A percentile compares a stretch with the other conserved stretches of the same genome.
These are phyloP conservation scores for Daldinia decipiens DNA, from an alignment of 495 filamentous ascomycete genomes.

Conservation along the genomic window DNA sequence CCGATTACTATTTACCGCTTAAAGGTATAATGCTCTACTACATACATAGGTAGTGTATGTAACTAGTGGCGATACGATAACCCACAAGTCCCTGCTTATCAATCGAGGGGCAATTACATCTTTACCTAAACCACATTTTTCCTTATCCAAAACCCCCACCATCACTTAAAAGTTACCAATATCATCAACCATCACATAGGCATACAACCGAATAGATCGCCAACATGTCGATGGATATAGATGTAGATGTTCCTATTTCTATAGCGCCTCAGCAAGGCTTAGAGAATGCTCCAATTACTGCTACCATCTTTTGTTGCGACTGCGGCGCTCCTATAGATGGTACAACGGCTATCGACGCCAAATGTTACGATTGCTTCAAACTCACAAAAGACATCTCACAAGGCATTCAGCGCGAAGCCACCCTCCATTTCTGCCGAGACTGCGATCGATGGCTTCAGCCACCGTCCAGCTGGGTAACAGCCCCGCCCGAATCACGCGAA, in stretches of 20 bases:
- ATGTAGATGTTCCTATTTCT: constrained; percentile 45
- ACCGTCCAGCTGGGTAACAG: constrained; percentile 83
- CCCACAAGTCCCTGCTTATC: constrained; percentile 38
- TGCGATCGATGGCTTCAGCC: constrained; percentile 95
- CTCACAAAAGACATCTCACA: constrained; percentile 92
- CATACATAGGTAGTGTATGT: too few species aligned
- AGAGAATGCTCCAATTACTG: constrained; percentile 5
- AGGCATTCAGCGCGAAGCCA: constrained; percentile 87
- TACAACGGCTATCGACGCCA: constrained; percentile 82
- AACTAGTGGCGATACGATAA: constrained; percentile 35
- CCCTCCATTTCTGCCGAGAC: constrained; percentile 84
- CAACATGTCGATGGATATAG: constrained; percentile 50
- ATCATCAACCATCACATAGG: constrained; percentile 5
- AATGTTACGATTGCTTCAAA: constrained; percentile 94
- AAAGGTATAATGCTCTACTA: too few species aligned
- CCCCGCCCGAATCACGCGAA: constrained; percentile 85
- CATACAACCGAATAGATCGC: constrained; percentile 11
- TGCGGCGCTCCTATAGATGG: constrained; percentile 94
- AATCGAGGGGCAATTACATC: constrained; percentile 42
- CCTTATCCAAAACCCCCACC: constrained; percentile 35
- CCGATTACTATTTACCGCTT: background rate
- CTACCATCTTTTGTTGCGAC: constrained; percentile 87
- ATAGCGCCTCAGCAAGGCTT: constrained; percentile 41
- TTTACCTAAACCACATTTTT: constrained; percentile 23
- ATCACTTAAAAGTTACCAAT: constrained; percentile 17